These are phyloP conservation scores for Candida boleticola DNA, from an alignment of 805 yeast genomes.

Conservation along the genomic window DNA sequence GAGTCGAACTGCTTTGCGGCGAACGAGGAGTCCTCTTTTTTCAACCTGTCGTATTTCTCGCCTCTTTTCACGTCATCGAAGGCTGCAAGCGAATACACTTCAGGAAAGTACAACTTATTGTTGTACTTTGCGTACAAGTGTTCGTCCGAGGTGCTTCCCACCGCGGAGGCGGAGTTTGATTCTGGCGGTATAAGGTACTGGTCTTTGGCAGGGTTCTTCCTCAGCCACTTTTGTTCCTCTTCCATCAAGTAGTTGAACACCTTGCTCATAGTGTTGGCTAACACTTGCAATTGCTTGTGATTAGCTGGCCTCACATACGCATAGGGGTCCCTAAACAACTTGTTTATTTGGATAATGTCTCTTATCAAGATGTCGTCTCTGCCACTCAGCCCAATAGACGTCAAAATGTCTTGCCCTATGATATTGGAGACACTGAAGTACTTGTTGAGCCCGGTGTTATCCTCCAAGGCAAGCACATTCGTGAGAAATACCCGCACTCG, in stretches of 20 bases:
- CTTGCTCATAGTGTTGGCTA: conserved; percentile 23
- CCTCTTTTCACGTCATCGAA: conserved; percentile 23
- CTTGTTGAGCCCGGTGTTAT: conserved; percentile 44
- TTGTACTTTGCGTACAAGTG: too few species aligned
- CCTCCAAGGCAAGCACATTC: conserved; percentile 35
- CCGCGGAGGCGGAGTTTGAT: conserved; percentile 10
- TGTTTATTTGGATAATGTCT: conserved; percentile 30
- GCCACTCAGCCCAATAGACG: conserved; percentile 15
- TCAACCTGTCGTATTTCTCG: conserved; percentile 13
- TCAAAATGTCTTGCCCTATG: conserved; percentile 18
- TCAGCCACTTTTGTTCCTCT: conserved; percentile 26
- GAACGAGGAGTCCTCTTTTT: conserved; percentile 22
- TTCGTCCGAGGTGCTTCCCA: not conserved
- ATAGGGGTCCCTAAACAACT: conserved; percentile 36
- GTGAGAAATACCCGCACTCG: conserved; percentile 35
- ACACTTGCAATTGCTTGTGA: conserved; percentile 16
- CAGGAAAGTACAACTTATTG: conserved; percentile 34
- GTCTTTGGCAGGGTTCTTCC: conserved; percentile 16
- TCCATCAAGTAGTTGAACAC: conserved; percentile 27
- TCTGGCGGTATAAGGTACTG: conserved; percentile 12
- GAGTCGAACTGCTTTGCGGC: conserved; percentile 24
- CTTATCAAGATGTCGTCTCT: conserved; percentile 27
- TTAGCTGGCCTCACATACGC: conserved; percentile 21
- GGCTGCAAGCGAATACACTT: conserved; percentile 31
- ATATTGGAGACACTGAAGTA: conserved; percentile 32